Base-by-base conservation (phyloP, 1,139 yeast genomes). In the Magnusiomyces fungicola region DNA sequence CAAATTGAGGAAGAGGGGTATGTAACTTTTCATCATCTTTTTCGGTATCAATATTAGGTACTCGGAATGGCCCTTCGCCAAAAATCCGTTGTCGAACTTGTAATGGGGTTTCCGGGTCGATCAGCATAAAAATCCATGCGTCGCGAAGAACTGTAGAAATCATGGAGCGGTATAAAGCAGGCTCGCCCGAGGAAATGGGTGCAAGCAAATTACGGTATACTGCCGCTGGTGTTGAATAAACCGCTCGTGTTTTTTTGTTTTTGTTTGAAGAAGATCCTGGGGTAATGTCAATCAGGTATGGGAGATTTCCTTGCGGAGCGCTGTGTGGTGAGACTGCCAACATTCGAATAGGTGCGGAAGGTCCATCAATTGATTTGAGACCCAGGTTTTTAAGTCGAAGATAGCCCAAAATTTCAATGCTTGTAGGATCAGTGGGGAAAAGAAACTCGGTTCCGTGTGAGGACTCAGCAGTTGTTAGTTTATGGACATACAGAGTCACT, bases 401-500 rank as follows among this genome's bases (percentile, higher is more conserved):
- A 40, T 58, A 47, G 3, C 56, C 50, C 45, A 60, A 58, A 10
- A 61, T 56, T 25, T 57, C 59, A 22, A 65, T 50, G 38, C 69
- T 59, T 22, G 50, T 55, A 2, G 70, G 70, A 34, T 67, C 70
- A 3, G 58, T 53, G 12, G 64, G 45, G 53, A 55, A 52, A 21
- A 34, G 14, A 18, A 34, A 34, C 14, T 7, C 7, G 3, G 19
- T 21, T 2, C 29, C 45, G 4, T 18, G 30, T 42, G 45, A 22
- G n/a, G 57, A 60, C 2, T 53, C 49, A 1, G 25, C 48, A 36
- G 56, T 61, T 1, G 56, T 16, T 9, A 42, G 25, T 33, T 56
- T 57, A 52, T 62, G 59, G 9, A 65, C 67, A 48, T 56, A 58
- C 12, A 65, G 58, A 33, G 4, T 46, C 37, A 33, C 27, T 29